Evolutionary conservation across 352 stramenopile species (phyloP).

Genomic region (Phytophthora pluvialis): DNA sequence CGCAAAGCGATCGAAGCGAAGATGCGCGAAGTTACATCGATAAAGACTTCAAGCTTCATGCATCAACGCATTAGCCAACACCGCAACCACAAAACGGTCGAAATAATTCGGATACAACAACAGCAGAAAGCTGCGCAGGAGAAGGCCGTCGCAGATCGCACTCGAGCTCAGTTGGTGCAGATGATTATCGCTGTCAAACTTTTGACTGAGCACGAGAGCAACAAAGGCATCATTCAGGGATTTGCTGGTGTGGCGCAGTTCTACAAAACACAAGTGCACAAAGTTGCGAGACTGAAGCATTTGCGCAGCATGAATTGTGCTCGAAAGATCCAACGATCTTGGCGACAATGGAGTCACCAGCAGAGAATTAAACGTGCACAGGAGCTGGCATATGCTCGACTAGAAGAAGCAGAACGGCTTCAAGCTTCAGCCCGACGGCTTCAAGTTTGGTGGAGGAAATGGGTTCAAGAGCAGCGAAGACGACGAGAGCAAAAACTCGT

Average conservation of each 20-base stretch:
- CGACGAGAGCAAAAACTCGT: constrained; percentile 18
- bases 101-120: constrained; percentile 22
- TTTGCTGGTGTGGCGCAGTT: constrained; percentile 20
- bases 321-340: constrained; percentile 36
- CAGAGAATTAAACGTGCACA: constrained; percentile 24
- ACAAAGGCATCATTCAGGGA: constrained; percentile 11
- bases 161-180: constrained; percentile 39
- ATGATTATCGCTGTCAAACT: constrained; percentile 47
- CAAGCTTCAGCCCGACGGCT: constrained; percentile 20
- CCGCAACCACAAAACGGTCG: constrained; percentile 22
- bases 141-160: constrained; percentile 26
- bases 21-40: constrained; percentile 27
- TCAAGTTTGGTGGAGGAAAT: constrained; percentile 32
- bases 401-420: constrained; percentile 15
- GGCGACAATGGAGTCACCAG: constrained; percentile 16
- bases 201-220: constrained; percentile 30
- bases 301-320: constrained; percentile 16
- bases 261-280: constrained; percentile 2
- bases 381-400: constrained; percentile 7
- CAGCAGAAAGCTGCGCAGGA: constrained; percentile 28
- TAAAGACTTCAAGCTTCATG: constrained; percentile 39
- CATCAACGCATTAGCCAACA: constrained; percentile 26
- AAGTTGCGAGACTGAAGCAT: constrained; percentile 24
- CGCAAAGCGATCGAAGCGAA: constrained; percentile 22
- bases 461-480: constrained; percentile 2